phyloP scores from a whole-genome alignment of 2,329 filamentous ascomycete species.

The Xylariaceae sp. region DNA sequence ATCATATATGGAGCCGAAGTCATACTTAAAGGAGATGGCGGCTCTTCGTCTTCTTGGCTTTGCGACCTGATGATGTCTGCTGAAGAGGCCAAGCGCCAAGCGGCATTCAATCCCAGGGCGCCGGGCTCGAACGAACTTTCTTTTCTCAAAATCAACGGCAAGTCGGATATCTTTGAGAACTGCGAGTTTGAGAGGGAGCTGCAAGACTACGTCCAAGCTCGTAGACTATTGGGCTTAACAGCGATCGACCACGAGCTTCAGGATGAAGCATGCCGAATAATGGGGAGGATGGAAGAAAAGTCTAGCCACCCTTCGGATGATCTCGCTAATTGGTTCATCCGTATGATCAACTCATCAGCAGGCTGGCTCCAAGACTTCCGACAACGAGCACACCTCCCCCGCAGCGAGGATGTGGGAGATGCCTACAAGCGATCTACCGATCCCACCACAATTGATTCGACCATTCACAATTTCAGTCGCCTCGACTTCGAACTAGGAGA shows the following conservation, averaged over 20 bases:
- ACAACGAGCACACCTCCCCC: conserved; percentile 53
- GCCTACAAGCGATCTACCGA: conserved; percentile 48
- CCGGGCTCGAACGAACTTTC: conserved; percentile 45
- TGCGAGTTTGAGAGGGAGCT: conserved; percentile 55
- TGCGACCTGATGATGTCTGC: conserved; percentile 54
- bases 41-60: conserved; percentile 48
- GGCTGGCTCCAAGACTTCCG: conserved; percentile 56
- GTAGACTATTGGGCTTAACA: conserved; percentile 52
- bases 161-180: conserved; percentile 53
- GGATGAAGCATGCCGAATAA: conserved; percentile 53
- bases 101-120: conserved; percentile 45
- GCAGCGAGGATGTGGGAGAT: conserved; percentile 51
- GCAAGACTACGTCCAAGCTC: conserved; percentile 49
- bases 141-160: conserved; percentile 53
- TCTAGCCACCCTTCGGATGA: conserved; percentile 46
- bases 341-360: conserved; percentile 46
- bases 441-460: conserved; percentile 54
- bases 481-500: conserved; percentile 54
- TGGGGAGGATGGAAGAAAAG: conserved; percentile 53
- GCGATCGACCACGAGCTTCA: conserved; percentile 59
- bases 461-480: conserved; percentile 54
- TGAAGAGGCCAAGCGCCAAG: conserved; percentile 39
- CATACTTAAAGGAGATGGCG: conserved; percentile 37
- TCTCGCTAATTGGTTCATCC: conserved; percentile 54
- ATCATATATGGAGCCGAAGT: conserved; percentile 54